A percentile compares a stretch with the other conserved stretches of the same genome.
Conservation (phyloP, 495 filamentous ascomycete species). For the Chaetomidium leptoderma region DNA sequence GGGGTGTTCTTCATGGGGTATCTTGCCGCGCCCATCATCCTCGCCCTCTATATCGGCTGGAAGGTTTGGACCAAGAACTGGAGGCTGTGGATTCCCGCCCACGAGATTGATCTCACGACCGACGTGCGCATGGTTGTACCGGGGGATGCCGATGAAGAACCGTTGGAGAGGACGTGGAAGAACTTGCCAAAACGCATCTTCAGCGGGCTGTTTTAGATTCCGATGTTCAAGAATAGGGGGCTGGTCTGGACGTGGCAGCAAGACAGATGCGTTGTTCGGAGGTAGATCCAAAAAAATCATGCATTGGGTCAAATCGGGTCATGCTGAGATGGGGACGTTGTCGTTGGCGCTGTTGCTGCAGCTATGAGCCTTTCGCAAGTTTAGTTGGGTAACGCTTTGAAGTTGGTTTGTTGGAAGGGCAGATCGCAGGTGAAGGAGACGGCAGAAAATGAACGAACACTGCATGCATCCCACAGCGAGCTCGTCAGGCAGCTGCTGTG, state of each 20-base stretch:
- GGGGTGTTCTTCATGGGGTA: slow-evolving; percentile 72
- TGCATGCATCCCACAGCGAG: background rate
- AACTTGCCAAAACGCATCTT: slow-evolving; percentile 32
- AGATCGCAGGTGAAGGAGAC: no score
- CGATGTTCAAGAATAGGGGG: background rate
- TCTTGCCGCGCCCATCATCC: slow-evolving; percentile 76
- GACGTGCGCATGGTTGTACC: slow-evolving; percentile 28
- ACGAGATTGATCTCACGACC: slow-evolving; percentile 56
- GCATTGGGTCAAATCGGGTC: no score
- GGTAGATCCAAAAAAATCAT: no score
- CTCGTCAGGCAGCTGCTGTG: background rate
- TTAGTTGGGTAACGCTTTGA: no score
- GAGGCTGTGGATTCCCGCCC: slow-evolving; percentile 53
- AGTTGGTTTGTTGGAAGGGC: no score
- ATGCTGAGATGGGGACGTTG: no score
- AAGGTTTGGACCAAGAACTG: no score
- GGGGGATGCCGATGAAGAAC: slow-evolving; percentile 22
- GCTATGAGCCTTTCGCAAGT: no score
- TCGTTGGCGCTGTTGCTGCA: no score
- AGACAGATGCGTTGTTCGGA: no score
- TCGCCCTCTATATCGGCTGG: slow-evolving; percentile 69
- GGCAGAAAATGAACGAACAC: no score
- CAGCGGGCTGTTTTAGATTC: slow-evolving; percentile 31
- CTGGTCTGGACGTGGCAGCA: no score
- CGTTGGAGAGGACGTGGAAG: slow-evolving; percentile 30